Percentiles rank a stretch among this genome's conserved stretches.
Evolutionary conservation across 1,139 yeast species (phyloP).

Genomic region (Suhomyces yuchorum): DNA sequence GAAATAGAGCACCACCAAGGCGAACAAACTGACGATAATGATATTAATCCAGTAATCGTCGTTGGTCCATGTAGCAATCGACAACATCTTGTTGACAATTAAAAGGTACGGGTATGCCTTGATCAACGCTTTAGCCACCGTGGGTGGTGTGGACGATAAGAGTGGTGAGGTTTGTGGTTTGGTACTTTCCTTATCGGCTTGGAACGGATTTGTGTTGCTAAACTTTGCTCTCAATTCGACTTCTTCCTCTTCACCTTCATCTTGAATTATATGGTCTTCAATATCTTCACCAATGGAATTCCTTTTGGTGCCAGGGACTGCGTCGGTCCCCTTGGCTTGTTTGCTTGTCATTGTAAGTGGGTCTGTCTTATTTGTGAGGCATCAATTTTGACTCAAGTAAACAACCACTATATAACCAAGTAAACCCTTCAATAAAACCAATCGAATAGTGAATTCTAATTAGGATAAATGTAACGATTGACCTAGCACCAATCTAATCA

Average conservation of each 20-base stretch:
- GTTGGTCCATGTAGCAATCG: slow-evolving; percentile 88
- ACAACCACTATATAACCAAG: not conserved
- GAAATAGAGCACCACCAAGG: slow-evolving; percentile 68
- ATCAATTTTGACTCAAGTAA: not conserved
- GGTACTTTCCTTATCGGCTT: slow-evolving; percentile 9
- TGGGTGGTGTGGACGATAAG: slow-evolving; percentile 83
- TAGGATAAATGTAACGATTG: not conserved
- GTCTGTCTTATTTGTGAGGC: not conserved
- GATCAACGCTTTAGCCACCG: slow-evolving; percentile 80
- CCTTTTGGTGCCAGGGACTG: slow-evolving; percentile 4
- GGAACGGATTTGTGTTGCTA: slow-evolving; percentile 12
- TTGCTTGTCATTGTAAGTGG: slow-evolving; percentile 2
- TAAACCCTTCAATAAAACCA: not conserved
- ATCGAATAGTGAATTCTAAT: not conserved
- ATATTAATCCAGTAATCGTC: slow-evolving; percentile 80
- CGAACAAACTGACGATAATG: slow-evolving; percentile 57
- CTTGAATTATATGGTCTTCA: slow-evolving; percentile 11
- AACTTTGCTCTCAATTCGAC: slow-evolving; percentile 19
- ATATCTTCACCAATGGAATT: slow-evolving; percentile 9
- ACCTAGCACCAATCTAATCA: not conserved
- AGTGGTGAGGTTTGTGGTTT: slow-evolving; percentile 63
- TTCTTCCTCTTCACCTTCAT: slow-evolving; percentile 17
- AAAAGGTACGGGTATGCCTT: slow-evolving; percentile 82
- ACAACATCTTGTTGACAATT: slow-evolving; percentile 65
- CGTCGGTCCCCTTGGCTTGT: slow-evolving; percentile 11